These are phyloP conservation scores for Daldinia vernicosa DNA, from an alignment of 495 filamentous ascomycete genomes.

Conservation along the genomic window DNA sequence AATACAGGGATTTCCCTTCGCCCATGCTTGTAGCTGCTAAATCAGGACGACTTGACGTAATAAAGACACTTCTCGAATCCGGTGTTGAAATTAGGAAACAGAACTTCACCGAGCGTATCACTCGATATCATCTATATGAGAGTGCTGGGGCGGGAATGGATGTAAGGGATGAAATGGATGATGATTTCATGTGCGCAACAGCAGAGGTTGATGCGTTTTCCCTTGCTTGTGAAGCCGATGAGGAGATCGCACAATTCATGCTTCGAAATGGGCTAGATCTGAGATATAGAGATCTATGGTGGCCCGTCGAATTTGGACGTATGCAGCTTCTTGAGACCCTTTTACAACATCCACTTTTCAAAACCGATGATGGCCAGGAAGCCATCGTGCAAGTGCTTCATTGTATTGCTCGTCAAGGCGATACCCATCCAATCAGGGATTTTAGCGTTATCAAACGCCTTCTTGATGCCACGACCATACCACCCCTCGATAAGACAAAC, in stretches of 20 bases:
- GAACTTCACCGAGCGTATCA: background rate
- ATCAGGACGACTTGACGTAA: slow-evolving; percentile 10
- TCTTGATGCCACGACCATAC: background rate
- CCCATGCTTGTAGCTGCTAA: slow-evolving; percentile 2
- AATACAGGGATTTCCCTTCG: background rate
- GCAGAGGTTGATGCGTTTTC: background rate
- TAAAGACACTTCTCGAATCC: slow-evolving; percentile 3
- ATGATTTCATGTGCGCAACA: too few species aligned
- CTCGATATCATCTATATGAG: too few species aligned
- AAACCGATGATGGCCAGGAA: background rate
- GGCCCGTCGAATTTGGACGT: background rate
- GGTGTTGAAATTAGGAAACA: slow-evolving; percentile 4
- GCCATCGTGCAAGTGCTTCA: background rate
- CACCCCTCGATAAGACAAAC: background rate
- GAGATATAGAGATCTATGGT: background rate
- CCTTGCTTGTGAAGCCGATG: background rate
- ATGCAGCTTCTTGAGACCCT: background rate
- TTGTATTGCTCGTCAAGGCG: background rate
- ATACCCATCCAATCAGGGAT: background rate
- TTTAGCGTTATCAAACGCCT: background rate
- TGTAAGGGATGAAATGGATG: too few species aligned
- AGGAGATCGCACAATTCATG: slow-evolving; percentile 12
- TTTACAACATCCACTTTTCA: background rate
- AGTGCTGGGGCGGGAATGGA: too few species aligned
- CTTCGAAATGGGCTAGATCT: background rate